Conservation (phyloP, 148 eudicot species). For the Camellia lanceoleosa region DNA sequence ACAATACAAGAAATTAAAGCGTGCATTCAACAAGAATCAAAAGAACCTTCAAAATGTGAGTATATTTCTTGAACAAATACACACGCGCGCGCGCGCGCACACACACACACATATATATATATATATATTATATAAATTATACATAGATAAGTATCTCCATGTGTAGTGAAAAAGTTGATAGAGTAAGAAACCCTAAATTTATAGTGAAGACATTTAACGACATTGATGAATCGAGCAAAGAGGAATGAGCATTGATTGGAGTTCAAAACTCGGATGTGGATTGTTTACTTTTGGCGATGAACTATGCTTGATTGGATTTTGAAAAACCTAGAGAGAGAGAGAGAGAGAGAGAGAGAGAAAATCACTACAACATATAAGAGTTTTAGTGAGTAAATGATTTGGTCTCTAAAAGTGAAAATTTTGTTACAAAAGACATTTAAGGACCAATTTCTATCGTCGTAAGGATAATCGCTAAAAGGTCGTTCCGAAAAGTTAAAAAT, state of each 20-base stretch:
- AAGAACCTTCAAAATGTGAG: background rate
- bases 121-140: background rate
- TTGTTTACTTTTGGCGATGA: background rate
- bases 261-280: slow-evolving; percentile 7
- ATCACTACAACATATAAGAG: background rate
- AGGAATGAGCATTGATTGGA: slow-evolving; percentile 19
- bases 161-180: background rate
- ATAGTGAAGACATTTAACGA: slow-evolving; percentile 17
- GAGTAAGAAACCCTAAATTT: slow-evolving; percentile 23
- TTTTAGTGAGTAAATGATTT: too few relatives aligned
- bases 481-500: too few relatives aligned
- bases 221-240: slow-evolving; percentile 30
- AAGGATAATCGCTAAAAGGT: too few relatives aligned
- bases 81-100: too few relatives aligned
- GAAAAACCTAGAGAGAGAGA: slow-evolving; percentile 20
- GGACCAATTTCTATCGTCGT: too few relatives aligned
- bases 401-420: too few relatives aligned
- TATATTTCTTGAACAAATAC: background rate
- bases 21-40: background rate
- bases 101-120: too few relatives aligned
- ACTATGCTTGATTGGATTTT: slow-evolving; percentile 2
- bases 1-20: slow-evolving; percentile 3
- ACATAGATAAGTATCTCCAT: background rate
- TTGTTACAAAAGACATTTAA: too few relatives aligned
- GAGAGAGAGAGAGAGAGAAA: slow-evolving; percentile 18